Evolutionary conservation across 345 rosid genomes (phyloP).

Genomic region (Lepidium sativum): DNA sequence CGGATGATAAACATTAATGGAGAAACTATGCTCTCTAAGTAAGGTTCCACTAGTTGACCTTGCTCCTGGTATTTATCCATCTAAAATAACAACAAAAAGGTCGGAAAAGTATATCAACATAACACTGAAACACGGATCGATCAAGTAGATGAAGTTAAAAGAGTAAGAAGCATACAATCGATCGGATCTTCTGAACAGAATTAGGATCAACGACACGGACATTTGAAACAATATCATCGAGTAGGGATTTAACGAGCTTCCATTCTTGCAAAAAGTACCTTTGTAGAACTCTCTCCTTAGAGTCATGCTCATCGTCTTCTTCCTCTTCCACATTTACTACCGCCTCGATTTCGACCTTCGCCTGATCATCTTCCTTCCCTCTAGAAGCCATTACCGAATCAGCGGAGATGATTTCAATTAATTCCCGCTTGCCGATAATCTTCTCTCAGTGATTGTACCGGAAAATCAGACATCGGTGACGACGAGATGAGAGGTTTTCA

Average conservation of each 20-base stretch:
- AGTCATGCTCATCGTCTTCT: constrained; percentile 72
- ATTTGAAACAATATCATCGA: constrained; percentile 52
- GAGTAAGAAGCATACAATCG: constrained; percentile 40
- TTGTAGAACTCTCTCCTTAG: constrained; percentile 51
- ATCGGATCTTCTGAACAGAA: constrained; percentile 65
- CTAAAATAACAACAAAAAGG: constrained; percentile 28
- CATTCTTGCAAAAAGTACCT: constrained; percentile 78
- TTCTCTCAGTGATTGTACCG: neutral
- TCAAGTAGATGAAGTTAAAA: neutral
- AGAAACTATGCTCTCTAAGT: constrained; percentile 68
- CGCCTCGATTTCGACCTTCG: constrained; percentile 8
- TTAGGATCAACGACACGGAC: constrained; percentile 54
- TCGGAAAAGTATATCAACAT: neutral
- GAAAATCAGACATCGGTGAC: neutral
- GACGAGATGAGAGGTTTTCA: neutral
- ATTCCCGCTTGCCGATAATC: constrained; percentile 23
- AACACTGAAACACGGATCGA: neutral
- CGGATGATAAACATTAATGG: constrained; percentile 72
- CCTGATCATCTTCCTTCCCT: constrained; percentile 19
- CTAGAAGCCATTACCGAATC: constrained; percentile 23
- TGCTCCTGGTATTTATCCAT: constrained; percentile 87
- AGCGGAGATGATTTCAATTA: neutral
- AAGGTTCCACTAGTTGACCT: constrained; percentile 83
- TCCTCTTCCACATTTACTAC: constrained; percentile 21
- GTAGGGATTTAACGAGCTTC: constrained; percentile 63